These are phyloP conservation scores for Cladobotryum mycophilum DNA, from an alignment of 2,329 filamentous ascomycete genomes.

Conservation along the genomic window DNA sequence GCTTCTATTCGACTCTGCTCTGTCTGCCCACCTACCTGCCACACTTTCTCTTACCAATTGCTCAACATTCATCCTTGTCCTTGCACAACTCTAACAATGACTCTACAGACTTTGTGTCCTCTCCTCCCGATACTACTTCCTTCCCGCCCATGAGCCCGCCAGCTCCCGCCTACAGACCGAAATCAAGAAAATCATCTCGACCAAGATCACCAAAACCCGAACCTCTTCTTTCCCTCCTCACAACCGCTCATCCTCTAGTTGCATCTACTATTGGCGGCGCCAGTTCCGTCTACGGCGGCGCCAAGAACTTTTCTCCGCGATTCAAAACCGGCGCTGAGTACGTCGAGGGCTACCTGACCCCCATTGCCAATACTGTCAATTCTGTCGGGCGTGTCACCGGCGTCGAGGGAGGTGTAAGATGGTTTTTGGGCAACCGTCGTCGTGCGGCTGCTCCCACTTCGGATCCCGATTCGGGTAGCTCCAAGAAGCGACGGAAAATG, in stretches of 20 bases:
- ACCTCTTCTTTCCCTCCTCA: conserved; percentile 78
- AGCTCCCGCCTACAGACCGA: conserved; percentile 25
- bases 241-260: conserved; percentile 79
- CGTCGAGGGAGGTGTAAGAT: conserved; percentile 78
- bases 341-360: conserved; percentile 80
- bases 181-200: conserved; percentile 9
- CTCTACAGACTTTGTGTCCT: conserved; percentile 58
- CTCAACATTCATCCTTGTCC: too few species aligned
- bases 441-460: conserved; percentile 39
- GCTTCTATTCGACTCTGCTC: too few species aligned
- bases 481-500: conserved; percentile 55
- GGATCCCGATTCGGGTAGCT: conserved; percentile 42
- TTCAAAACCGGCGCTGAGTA: conserved; percentile 89
- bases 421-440: conserved; percentile 63
- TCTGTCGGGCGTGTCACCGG: conserved; percentile 79
- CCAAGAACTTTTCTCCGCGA: conserved; percentile 84
- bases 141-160: conserved; percentile 34
- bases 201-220: conserved; percentile 54
- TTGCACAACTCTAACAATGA: not conserved
- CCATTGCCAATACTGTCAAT: conserved; percentile 79
- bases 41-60: too few species aligned
- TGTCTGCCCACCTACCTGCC: too few species aligned
- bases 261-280: conserved; percentile 80
- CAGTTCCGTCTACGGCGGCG: conserved; percentile 75
- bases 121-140: conserved; percentile 45